Evolutionary conservation across 2,329 filamentous ascomycete genomes (phyloP).

Genomic region (Phyllosticta ampelicida): DNA sequence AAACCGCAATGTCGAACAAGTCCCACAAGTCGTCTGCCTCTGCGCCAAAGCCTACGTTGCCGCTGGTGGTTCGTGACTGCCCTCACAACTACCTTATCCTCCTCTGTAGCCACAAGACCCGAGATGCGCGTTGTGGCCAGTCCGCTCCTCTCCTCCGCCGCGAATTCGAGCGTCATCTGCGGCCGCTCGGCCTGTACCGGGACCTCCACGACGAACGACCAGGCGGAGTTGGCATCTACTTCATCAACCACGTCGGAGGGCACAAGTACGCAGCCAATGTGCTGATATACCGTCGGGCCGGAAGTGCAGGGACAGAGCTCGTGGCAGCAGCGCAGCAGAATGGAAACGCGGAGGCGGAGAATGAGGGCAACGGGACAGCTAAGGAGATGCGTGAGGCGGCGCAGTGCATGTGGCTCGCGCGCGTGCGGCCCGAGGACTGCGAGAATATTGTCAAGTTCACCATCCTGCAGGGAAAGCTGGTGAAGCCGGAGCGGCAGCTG

Average conservation of each 20-base stretch:
- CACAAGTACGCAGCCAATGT: conserved; percentile 96
- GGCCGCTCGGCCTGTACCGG: conserved; percentile 71
- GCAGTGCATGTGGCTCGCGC: conserved; percentile 87
- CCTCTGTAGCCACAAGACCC: conserved; percentile 88
- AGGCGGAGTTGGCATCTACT: conserved; percentile 90
- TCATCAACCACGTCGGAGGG: conserved; percentile 90
- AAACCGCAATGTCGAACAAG: conserved; percentile 17
- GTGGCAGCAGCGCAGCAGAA: conserved; percentile 27
- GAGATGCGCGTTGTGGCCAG: conserved; percentile 89
- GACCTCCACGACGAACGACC: conserved; percentile 82
- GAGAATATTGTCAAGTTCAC: conserved; percentile 88
- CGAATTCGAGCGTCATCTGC: conserved; percentile 82
- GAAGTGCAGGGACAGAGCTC: conserved; percentile 13
- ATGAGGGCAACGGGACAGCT: conserved; percentile 17
- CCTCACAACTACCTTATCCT: conserved; percentile 82
- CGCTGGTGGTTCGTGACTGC: conserved; percentile 53
- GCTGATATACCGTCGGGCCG: conserved; percentile 68
- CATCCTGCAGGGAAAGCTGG: conserved; percentile 82
- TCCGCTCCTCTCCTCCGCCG: conserved; percentile 79
- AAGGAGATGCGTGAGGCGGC: conserved; percentile 43
- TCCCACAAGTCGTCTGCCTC: conserved; percentile 13
- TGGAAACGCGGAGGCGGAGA: conserved; percentile 27
- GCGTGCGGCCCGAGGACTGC: conserved; percentile 77
- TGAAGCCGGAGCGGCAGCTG: conserved; percentile 78
- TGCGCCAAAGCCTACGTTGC: conserved; percentile 9